Evolutionary conservation across 495 filamentous ascomycete genomes (phyloP), one percentile per base, ranked within the genome.

Genomic region (Sordaria brevicollis): DNA sequence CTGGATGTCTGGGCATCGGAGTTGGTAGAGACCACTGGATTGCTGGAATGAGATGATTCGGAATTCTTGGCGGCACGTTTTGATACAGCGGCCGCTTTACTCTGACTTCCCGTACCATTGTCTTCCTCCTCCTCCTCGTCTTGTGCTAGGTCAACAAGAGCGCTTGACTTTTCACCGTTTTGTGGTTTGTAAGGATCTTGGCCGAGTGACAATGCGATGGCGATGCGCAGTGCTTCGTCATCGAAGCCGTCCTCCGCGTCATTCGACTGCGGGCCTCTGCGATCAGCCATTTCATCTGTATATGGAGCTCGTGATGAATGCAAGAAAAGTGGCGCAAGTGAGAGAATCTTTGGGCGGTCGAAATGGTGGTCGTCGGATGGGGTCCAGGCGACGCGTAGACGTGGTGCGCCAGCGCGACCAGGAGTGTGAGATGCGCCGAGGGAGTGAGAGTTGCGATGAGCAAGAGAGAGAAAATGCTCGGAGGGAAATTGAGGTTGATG

Each of bases 151-250:
- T 75, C 76, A 37, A 75, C 71, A 6, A 71, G 19, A 7, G 65
- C 39, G 41, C 37, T 65, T 57, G 65, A 38, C 33, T 65, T 31
- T 7, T 31, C 65, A 2, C 39, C 41, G 17, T 13, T 54, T 21
- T 29, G 17, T 10, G 29, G 25, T 39, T 25, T 21, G 35, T 57
- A 31, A 17, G 78, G 65, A 21, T 81, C 80, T 67, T 81, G 74
- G 21, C 78, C 76, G 1, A 83, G 76, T 1, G 81, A 84, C 35
- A 83, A 68, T 19, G 79, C 82, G 35, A 84, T 81, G 19, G 82
- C 82, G 19, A 81, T 78, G 29, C 78, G 75, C 6, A 84, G 69
- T n/a, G 79, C 81, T 35, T 82, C 83, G 36, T 85, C 83, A 31
- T 84, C 82, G 5, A 25, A 62, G 11, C 15, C 17, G 33, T 83